Conservation (phyloP, 805 yeast species). For the Clavispora fructus region DNA sequence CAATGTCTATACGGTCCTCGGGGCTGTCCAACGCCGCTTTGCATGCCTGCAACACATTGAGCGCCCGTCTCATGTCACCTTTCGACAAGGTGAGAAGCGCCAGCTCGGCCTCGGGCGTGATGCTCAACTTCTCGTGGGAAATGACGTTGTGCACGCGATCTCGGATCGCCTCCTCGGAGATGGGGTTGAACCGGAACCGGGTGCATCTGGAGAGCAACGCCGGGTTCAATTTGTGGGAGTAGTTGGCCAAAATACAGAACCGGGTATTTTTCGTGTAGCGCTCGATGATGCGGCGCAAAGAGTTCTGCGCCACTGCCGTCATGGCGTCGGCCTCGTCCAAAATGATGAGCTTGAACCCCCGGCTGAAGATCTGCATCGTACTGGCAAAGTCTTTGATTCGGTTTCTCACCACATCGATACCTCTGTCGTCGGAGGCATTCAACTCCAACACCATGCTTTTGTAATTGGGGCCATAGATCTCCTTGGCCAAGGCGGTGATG, state of each 20-base stretch:
- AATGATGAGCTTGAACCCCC: conserved; percentile 84
- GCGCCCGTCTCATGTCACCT: conserved; percentile 95
- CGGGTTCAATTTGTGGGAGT: conserved; percentile 92
- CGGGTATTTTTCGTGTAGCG: conserved; percentile 92
- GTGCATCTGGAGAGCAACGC: conserved; percentile 94
- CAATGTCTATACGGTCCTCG: conserved; percentile 51
- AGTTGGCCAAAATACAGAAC: conserved; percentile 92
- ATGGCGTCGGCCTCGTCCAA: conserved; percentile 95
- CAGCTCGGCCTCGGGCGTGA: conserved; percentile 53
- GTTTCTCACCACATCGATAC: conserved; percentile 96
- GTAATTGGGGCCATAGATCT: conserved; percentile 76
- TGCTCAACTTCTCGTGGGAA: conserved; percentile 55
- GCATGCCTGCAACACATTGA: conserved; percentile 93
- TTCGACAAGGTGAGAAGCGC: conserved; percentile 69
- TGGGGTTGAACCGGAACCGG: conserved; percentile 86
- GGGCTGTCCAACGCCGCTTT: conserved; percentile 56
- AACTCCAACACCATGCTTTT: conserved; percentile 88
- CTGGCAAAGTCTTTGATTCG: conserved; percentile 95
- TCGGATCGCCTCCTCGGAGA: conserved; percentile 60
- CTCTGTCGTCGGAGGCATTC: conserved; percentile 96
- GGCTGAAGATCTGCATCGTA: conserved; percentile 85
- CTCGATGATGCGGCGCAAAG: conserved; percentile 79
- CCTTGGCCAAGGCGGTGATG: conserved; percentile 79
- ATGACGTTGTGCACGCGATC: conserved; percentile 67
- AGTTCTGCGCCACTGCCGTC: conserved; percentile 84